Evolutionary conservation across 148 eudicot species (phyloP).

Genomic region (Dianthus caryophyllus): DNA sequence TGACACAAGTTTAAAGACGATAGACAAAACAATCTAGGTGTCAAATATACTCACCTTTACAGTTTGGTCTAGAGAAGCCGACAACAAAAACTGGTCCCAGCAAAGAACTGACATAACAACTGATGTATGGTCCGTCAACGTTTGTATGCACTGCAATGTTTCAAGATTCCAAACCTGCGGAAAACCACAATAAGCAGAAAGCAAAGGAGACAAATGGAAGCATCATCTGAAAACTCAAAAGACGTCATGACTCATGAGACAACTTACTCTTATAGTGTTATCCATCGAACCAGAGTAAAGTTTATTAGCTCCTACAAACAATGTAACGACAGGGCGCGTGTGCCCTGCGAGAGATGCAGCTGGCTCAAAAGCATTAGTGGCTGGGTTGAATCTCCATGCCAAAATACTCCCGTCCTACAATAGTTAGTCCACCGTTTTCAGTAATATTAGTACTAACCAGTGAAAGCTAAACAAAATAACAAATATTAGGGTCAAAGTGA

Average conservation of each 20-base stretch:
- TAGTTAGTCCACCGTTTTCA: neutral
- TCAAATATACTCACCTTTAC: constrained; percentile 56
- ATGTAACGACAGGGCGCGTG: constrained; percentile 66
- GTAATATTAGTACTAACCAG: neutral
- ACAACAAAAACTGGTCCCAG: constrained; percentile 92
- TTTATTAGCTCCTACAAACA: constrained; percentile 87
- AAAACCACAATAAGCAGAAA: constrained; percentile 10
- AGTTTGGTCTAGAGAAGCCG: constrained; percentile 85
- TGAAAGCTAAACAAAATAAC: neutral
- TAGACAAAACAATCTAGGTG: no score
- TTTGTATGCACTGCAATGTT: constrained; percentile 82
- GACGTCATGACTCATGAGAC: neutral
- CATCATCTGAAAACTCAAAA: neutral
- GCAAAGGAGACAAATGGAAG: constrained; percentile 2
- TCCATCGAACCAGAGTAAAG: constrained; percentile 99
- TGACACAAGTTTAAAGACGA: no score
- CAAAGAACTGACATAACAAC: constrained; percentile 97
- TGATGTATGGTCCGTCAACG: constrained; percentile 62
- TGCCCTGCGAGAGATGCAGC: constrained; percentile 84
- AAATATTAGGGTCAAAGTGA: neutral
- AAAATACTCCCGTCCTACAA: constrained; percentile 80
- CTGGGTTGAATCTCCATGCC: constrained; percentile 86
- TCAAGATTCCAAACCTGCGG: constrained; percentile 96
- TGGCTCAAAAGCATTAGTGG: constrained; percentile 77
- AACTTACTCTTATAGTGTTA: constrained; percentile 61